Base-by-base conservation (phyloP, 805 yeast genomes). In the Candida insectorum region DNA sequence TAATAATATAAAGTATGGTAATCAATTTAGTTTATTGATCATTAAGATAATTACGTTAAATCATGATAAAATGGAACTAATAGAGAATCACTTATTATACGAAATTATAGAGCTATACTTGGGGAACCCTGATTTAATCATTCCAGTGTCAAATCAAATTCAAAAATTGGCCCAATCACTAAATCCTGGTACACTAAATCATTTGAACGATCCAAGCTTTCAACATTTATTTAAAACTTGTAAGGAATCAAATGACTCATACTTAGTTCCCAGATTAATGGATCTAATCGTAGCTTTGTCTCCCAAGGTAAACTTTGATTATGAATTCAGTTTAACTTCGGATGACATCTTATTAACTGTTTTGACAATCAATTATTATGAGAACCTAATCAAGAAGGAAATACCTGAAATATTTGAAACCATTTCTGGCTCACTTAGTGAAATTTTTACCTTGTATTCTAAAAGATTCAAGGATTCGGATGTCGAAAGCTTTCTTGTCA, bases 281-380 rank as follows among this genome's bases (percentile, higher is more conserved):
- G 39, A 31, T 21, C 14, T 28, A n/a, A 31, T 39, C 1, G 23
- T 18, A 5, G n/a, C 34, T 5, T 17, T 36, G 22, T 10, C 27
- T 17, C 38, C 40, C 1, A 9, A 12, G 16, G 40, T 41, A 2
- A 14, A 32, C 3, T 37, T 35, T 20, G 32, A 32, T 14, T 21
- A 28, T 15, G 31, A 7, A 7, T 33, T 35, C 18, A 18, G 33
- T 24, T 22, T 37, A 22, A 31, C 31, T 25, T 35, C 43, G 2
- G 51, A 51, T 22, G 65, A 59, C 34, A 52, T 55, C 1, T 47
- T 61, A 24, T 50, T 49, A 25, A 47, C 43, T n/a, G 42, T 52
- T 6, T 37, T 56, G 23, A 33, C 51, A 8, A 40, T 58, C 9
- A 50, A 50, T 16, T 61, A 52, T 41, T 59, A 56, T 34, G 39